Percentiles rank a stretch among this genome's conserved stretches.
phyloP scores from a whole-genome alignment of 1,284 basidiomycete species.

The Papiliotrema terrestris region DNA sequence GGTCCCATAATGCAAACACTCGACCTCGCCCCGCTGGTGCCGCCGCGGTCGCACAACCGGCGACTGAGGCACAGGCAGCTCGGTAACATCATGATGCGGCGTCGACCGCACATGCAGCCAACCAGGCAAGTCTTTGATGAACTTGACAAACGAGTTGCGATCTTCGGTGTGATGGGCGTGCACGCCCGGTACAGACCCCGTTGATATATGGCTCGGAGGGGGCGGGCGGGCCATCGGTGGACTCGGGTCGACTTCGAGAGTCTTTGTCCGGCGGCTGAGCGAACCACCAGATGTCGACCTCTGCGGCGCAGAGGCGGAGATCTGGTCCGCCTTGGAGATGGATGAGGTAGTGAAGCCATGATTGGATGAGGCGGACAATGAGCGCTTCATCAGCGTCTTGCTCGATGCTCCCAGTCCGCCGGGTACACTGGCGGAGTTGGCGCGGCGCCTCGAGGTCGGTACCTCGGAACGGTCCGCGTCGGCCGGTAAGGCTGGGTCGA shows the following conservation, averaged over 20 bases:
- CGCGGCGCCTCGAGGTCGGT: slow-evolving; percentile 1
- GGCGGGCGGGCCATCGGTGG: neutral
- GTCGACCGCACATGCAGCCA: slow-evolving; percentile 24
- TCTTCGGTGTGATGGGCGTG: slow-evolving; percentile 4
- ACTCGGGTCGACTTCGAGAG: neutral
- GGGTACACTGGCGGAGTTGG: slow-evolving; percentile 10
- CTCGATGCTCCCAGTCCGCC: neutral
- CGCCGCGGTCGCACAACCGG: slow-evolving; percentile 2
- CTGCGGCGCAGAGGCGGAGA: neutral
- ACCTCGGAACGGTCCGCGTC: slow-evolving; percentile 2
- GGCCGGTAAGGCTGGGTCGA: slow-evolving; percentile 14
- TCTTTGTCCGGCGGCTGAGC: neutral
- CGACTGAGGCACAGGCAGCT: neutral
- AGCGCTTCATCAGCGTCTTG: neutral
- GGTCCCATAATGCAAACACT: slow-evolving; percentile 48
- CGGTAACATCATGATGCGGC: neutral
- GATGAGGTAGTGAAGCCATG: neutral
- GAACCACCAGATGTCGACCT: neutral
- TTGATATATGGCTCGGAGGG: neutral
- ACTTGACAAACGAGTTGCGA: slow-evolving; percentile 25
- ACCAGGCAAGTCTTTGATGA: slow-evolving; percentile 34
- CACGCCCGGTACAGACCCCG: neutral
- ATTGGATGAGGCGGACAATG: neutral
- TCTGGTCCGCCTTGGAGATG: neutral
- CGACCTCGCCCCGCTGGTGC: slow-evolving; percentile 43